Conservation (phyloP, 208 protist species). For the Novymonas esmeraldas region DNA sequence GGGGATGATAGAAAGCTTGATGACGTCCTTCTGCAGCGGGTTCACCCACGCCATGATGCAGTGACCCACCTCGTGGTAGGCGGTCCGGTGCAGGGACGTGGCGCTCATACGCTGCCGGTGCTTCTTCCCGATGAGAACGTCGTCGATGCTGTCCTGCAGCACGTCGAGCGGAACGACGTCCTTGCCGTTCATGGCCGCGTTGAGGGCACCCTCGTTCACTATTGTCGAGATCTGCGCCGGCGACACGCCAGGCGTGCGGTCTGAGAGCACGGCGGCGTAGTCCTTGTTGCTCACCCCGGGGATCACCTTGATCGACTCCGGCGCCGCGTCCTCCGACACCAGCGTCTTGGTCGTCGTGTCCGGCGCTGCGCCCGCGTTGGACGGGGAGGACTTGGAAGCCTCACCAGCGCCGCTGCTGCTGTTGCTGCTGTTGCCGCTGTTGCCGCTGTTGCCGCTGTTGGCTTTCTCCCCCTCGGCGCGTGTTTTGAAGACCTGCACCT, state of each 20-base stretch:
- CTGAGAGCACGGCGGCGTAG: slow-evolving; percentile 73
- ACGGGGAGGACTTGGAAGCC: no score
- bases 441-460: no score
- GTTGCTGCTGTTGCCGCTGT: no score
- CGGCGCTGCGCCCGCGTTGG: no score
- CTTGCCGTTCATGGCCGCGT: slow-evolving; percentile 76
- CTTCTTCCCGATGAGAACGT: slow-evolving; percentile 94
- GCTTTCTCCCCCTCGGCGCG: slow-evolving; percentile 38
- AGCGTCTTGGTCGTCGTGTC: slow-evolving; percentile 13
- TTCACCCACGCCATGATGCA: slow-evolving; percentile 94
- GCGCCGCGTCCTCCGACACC: slow-evolving; percentile 37
- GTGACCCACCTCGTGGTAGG: slow-evolving; percentile 98
- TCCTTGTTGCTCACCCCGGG: slow-evolving; percentile 83
- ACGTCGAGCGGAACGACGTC: slow-evolving; percentile 76
- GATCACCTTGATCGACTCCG: slow-evolving; percentile 62
- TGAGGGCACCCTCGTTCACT: slow-evolving; percentile 97
- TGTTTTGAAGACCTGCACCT: slow-evolving; percentile 76
- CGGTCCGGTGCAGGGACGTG: slow-evolving; percentile 83
- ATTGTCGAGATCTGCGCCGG: slow-evolving; percentile 97
- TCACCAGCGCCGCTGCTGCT: no score
- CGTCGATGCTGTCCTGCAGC: slow-evolving; percentile 90
- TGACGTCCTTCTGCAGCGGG: slow-evolving; percentile 90
- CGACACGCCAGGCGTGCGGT: slow-evolving; percentile 92
- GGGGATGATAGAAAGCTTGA: slow-evolving; percentile 94
- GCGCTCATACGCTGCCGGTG: slow-evolving; percentile 92